These are phyloP conservation scores for Penicillium sp. DNA, from an alignment of 2,329 filamentous ascomycete genomes.

Conservation along the genomic window DNA sequence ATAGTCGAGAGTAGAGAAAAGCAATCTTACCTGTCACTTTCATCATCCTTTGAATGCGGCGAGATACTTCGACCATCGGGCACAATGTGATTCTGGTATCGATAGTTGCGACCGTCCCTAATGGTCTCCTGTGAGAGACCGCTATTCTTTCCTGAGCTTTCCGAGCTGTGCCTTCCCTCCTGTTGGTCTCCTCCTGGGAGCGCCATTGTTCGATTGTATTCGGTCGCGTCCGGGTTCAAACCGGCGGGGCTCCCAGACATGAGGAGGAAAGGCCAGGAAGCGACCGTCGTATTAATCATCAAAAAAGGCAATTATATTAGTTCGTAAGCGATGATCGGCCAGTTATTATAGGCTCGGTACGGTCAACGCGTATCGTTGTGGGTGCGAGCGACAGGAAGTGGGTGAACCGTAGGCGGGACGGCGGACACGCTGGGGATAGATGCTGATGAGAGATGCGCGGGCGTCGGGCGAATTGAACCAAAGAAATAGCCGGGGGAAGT, in stretches of 20 bases:
- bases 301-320: neutral
- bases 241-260: conserved; percentile 11
- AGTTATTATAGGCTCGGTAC: neutral
- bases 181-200: conserved; percentile 38
- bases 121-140: conserved; percentile 48
- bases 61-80: conserved; percentile 35
- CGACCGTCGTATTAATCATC: conserved; percentile 4
- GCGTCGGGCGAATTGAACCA: neutral
- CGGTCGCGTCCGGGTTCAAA: conserved; percentile 24
- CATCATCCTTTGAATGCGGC: conserved; percentile 31
- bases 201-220: conserved; percentile 35
- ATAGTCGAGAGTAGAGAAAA: neutral
- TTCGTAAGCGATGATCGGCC: neutral
- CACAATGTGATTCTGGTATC: conserved; percentile 27
- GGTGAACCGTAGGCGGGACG: conserved; percentile 9
- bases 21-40: conserved; percentile 40
- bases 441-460: neutral
- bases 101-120: conserved; percentile 33
- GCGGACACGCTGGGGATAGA: conserved; percentile 14
- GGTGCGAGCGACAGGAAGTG: conserved; percentile 7
- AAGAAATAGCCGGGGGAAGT: conserved; percentile 1
- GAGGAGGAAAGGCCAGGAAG: conserved; percentile 4
- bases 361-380: neutral
- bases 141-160: conserved; percentile 45
- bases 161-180: conserved; percentile 46